A percentile compares a stretch with the other conserved stretches of the same genome.
Evolutionary conservation across 345 rosid genomes (phyloP).

Genomic region (Brassica rapa): DNA sequence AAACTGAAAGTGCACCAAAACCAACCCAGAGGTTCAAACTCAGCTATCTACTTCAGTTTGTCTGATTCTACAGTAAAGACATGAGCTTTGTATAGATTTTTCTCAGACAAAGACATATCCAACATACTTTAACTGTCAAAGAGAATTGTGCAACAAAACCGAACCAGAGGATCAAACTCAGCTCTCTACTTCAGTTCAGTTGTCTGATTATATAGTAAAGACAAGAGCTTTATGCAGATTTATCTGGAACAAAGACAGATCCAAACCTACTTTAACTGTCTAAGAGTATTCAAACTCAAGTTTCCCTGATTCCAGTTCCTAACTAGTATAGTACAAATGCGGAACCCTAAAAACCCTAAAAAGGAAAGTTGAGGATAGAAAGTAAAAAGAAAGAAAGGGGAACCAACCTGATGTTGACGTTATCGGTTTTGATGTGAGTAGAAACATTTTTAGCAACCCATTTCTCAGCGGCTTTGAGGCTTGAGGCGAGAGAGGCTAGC

Average conservation of each 20-base stretch:
- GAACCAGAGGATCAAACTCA: too few species aligned
- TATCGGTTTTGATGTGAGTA: constrained; percentile 53
- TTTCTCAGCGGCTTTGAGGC: constrained; percentile 78
- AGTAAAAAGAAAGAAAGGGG: neutral
- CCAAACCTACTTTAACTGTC: constrained; percentile 2
- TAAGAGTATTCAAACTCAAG: constrained; percentile 11
- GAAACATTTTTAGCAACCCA: constrained; percentile 93
- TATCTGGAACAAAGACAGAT: neutral
- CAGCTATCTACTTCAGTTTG: neutral
- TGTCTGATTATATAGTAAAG: constrained; percentile 17
- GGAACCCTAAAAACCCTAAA: constrained; percentile 39
- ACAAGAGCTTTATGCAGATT: neutral
- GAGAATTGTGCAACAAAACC: neutral
- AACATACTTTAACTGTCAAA: neutral
- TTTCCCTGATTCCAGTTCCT: neutral
- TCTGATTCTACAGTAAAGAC: constrained; percentile 16
- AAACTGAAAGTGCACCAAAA: neutral
- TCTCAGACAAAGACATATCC: neutral
- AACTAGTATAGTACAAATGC: constrained; percentile 1
- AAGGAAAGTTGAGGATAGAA: constrained; percentile 17
- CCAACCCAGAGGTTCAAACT: neutral
- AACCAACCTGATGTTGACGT: constrained; percentile 76
- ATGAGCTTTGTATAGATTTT: neutral
- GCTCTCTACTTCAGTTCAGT: too few species aligned
- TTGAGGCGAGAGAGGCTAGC: constrained; percentile 65